phyloP scores from a whole-genome alignment of 768 basidiomycete genomes.

The Rubroboletus satanas region DNA sequence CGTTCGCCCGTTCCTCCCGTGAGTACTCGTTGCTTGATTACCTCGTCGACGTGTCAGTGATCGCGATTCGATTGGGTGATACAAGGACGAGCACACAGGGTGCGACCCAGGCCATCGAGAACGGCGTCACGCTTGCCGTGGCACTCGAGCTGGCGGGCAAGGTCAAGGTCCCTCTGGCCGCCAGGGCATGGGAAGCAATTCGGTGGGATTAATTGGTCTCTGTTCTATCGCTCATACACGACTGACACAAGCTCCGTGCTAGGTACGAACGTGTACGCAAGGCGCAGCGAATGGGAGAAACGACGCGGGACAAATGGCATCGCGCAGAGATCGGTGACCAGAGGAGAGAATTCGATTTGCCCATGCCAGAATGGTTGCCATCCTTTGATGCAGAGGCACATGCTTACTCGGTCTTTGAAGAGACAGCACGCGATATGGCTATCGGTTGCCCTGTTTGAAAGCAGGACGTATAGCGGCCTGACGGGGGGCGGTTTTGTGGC shows the following conservation, averaged over 20 bases:
- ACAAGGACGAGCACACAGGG: constrained; percentile 28
- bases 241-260: background rate
- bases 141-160: constrained; percentile 17
- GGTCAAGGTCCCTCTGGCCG: background rate
- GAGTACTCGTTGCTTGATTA: background rate
- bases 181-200: constrained; percentile 14
- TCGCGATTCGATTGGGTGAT: background rate
- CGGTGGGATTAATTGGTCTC: background rate
- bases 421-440: constrained; percentile 22
- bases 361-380: constrained; percentile 29
- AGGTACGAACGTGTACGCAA: constrained; percentile 25
- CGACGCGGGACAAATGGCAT: constrained; percentile 25
- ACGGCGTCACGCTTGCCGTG: constrained; percentile 35
- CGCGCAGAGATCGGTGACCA: constrained; percentile 14
- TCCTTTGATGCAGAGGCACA: constrained; percentile 28
- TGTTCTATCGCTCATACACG: background rate
- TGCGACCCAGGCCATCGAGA: constrained; percentile 41
- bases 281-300: constrained; percentile 25
- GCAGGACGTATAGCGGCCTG: constrained; percentile 8
- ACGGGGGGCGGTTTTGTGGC: constrained; percentile 1
- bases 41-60: background rate
- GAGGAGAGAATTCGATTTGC: constrained; percentile 11
- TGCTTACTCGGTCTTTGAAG: constrained; percentile 20
- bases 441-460: constrained; percentile 15
- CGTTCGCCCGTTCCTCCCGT: constrained; percentile 33